These are phyloP conservation scores for Ochromonadaceae sp. DNA, from an alignment of 352 stramenopile species.

Conservation along the genomic window DNA sequence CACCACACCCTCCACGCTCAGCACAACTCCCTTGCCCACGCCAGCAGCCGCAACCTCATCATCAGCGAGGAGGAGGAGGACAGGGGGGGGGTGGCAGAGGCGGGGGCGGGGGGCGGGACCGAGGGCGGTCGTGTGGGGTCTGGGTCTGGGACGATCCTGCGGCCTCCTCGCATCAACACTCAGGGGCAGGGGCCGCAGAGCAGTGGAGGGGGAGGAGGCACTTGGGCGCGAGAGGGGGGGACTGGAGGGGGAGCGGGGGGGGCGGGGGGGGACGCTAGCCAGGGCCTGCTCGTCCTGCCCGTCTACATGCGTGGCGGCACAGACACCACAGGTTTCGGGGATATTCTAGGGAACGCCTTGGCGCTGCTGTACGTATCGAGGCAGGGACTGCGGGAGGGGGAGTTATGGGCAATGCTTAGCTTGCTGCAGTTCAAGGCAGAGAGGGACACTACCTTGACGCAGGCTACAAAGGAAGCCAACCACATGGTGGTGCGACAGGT, in stretches of 20 bases:
- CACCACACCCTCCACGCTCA: too few relatives aligned
- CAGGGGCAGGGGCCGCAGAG: too few relatives aligned
- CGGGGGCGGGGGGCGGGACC: not conserved
- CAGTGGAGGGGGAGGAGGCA: too few relatives aligned
- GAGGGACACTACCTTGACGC: constrained; percentile 23
- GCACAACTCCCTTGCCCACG: too few relatives aligned
- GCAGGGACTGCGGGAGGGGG: constrained; percentile 62
- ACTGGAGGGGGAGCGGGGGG: not conserved
- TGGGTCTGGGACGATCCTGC: too few relatives aligned
- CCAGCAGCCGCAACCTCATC: too few relatives aligned
- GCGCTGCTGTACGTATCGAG: constrained; percentile 65
- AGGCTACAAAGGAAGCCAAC: too few relatives aligned
- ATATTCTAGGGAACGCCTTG: constrained; percentile 53
- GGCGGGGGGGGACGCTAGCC: not conserved
- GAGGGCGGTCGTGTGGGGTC: too few relatives aligned
- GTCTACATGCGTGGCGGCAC: constrained; percentile 47
- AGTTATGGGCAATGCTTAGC: constrained; percentile 41
- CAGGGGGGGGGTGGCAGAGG: not conserved
- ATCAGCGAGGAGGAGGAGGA: not conserved
- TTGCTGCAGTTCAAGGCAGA: constrained; percentile 21
- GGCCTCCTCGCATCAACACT: too few relatives aligned
- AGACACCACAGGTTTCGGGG: constrained; percentile 36
- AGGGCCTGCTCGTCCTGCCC: constrained; percentile 24
- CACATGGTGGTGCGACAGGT: not conserved
- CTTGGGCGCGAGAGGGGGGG: too few relatives aligned